Evolutionary conservation across 192 early-diverging fungal species (phyloP).

Genomic region (Gamsiella multidivaricata): DNA sequence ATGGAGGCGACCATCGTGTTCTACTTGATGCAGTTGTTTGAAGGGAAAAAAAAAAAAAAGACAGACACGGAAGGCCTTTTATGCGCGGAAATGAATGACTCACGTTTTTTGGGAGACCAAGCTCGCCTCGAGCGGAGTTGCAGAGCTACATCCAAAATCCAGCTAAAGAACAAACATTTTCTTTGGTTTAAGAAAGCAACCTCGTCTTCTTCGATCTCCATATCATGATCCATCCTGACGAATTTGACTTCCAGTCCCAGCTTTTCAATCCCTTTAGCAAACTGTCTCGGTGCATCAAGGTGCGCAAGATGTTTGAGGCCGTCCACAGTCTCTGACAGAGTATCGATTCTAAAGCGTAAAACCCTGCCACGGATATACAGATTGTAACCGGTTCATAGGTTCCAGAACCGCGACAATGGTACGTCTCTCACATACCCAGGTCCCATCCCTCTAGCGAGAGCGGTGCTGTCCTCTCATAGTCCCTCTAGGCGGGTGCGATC

Average conservation of each 20-base stretch:
- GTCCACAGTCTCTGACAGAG: neutral
- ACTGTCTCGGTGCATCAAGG: neutral
- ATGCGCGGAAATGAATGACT: too few species aligned
- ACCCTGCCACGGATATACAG: neutral
- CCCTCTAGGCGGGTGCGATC: neutral
- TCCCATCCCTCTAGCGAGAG: constrained; percentile 3
- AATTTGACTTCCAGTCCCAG: too few species aligned
- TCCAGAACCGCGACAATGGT: neutral
- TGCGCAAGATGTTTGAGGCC: neutral
- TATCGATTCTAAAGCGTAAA: neutral
- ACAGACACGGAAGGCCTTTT: neutral
- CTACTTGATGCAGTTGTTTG: constrained; percentile 42
- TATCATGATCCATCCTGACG: too few species aligned
- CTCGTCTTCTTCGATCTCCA: too few species aligned
- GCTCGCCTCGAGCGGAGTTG: too few species aligned
- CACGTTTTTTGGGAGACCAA: too few species aligned
- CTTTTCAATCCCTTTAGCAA: too few species aligned
- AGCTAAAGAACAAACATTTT: too few species aligned
- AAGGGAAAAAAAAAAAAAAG: constrained; percentile 5
- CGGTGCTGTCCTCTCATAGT: neutral
- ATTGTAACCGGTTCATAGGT: neutral
- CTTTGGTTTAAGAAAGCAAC: too few species aligned
- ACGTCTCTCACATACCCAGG: constrained; percentile 1
- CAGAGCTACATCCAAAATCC: too few species aligned
- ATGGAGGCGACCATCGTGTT: constrained; percentile 39